Percentiles rank a stretch among this genome's conserved stretches.
phyloP scores from a whole-genome alignment of 192 early-diverging fungal genomes.

The Haplosporangium gracile region DNA sequence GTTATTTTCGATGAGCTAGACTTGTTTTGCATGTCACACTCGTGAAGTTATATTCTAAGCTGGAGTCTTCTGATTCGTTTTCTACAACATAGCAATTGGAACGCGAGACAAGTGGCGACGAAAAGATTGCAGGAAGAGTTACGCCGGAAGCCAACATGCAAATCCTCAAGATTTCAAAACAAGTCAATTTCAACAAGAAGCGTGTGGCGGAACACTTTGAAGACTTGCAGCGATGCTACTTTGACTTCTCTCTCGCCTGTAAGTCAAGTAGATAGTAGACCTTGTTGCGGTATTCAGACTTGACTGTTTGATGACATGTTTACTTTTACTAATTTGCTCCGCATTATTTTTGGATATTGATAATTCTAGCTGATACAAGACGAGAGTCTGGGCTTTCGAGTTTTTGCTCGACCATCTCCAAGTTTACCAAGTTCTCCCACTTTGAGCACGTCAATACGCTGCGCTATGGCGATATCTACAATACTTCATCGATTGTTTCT shows the following conservation, averaged over 20 bases:
- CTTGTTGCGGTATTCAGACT: constrained; percentile 3
- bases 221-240: constrained; percentile 83
- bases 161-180: constrained; percentile 31
- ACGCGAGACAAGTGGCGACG: constrained; percentile 33
- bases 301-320: neutral
- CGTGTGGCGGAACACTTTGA: constrained; percentile 74
- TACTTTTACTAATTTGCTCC: constrained; percentile 53
- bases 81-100: constrained; percentile 34
- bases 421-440: constrained; percentile 75
- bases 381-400: constrained; percentile 48
- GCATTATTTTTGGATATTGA: constrained; percentile 10
- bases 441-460: constrained; percentile 85
- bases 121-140: constrained; percentile 1
- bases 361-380: constrained; percentile 25
- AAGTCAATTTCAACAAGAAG: constrained; percentile 48
- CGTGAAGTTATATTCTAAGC: neutral
- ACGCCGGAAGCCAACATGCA: constrained; percentile 24
- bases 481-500: constrained; percentile 85
- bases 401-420: constrained; percentile 76
- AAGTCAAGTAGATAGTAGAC: constrained; percentile 22
- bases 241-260: constrained; percentile 66
- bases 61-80: neutral
- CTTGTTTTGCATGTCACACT: neutral
- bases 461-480: constrained; percentile 81
- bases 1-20: neutral